Base-by-base conservation (phyloP, 768 basidiomycete genomes). In the Solioccasus polychromus region DNA sequence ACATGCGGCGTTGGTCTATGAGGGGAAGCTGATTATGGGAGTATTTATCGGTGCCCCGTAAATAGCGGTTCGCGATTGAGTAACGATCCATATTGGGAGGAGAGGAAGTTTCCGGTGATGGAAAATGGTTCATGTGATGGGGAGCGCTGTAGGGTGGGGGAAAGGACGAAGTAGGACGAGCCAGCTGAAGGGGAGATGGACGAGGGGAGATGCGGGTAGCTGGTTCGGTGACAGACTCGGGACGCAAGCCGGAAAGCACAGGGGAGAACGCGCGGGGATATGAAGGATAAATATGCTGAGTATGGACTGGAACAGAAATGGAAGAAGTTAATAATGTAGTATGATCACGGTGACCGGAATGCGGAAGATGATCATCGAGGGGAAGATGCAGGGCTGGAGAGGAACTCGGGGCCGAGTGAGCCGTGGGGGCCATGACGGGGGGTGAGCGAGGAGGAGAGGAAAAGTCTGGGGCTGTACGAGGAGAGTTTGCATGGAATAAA, bases 1-100 rank as follows among this genome's bases (percentile, higher is more conserved):
- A 85, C 79, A 83, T 81, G 63, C 83, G 79, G 59, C 82, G 72
- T 42, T 80, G 79, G 68, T 82, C 80, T 46, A 76, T 64, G 51
- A 71, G 60, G 46, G 68, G 53, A 57, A 55, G 51, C 58, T 55
- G 64, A 63, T 57, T 64, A 55, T 60, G 63, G 53, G 62, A 50
- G 59, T 67, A 55, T 60, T 61, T 64, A 62, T 64, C 65, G 49
- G 44, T 62, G 48, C 57, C 58, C 60, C 70, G 73, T 63, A 72
- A 62, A 65, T 68, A 66, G 49, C 68, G 70, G 54, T 72, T 54
- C 55, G 50, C 35, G 35, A 62, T 66, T 62, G 59, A 54, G 67
- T 61, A 68, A 62, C 63, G 68, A 53, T 72, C 74, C 59, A 66
- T 68, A 61, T 62, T 63, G 44, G 72, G 61, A 62, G 56, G 60